Base-by-base conservation (phyloP, 345 rosid genomes). In the Gossypium stocksii region DNA sequence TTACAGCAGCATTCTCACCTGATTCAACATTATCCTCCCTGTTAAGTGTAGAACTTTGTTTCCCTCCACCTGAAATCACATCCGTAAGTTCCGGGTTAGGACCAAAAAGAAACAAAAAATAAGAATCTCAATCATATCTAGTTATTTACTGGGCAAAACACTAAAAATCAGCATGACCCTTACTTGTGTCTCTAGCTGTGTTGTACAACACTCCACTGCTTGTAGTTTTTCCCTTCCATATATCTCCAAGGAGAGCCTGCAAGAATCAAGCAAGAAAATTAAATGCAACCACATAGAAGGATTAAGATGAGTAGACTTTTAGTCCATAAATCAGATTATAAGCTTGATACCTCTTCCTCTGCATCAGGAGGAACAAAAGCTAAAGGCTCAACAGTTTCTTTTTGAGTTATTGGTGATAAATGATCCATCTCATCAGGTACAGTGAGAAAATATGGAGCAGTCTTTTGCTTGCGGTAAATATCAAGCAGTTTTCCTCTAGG, bases 401-500 rank as follows among this genome's bases (percentile, higher is more conserved):
- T 74, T 74, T 85, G 86, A 48, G 88, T 84, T 52, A 86, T 76
- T 7, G 88, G 86, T 23, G 80, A 66, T 66, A 79, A 69, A 64
- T 86, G 83, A 64, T 85, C 94, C 90, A 91, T 91, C 60, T 78
- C 86, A 72, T 63, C 84, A 22, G 91, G 90, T 57, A 84, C 19
- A 38, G 73, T 48, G 64, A 76, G 82, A 70, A 86, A 84, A 46
- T 73, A 78, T 3, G 87, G 73, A 71, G 66, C 76, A 48, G 76
- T 68, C 54, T 86, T 89, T 70, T 78, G 84, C 73, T 66, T 69
- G 25, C 93, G 91, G 72, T 87, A 89, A 44, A 89, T 89, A 81
- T 82, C 93, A 78, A 89, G 93, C 72, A 93, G 87, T 84, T 91
- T 93, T 53, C 88, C 93, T 82, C 97, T 91, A n/a, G 90, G 91